Base-by-base conservation (phyloP, 805 yeast species). In the Ogataea paradorogensis region DNA sequence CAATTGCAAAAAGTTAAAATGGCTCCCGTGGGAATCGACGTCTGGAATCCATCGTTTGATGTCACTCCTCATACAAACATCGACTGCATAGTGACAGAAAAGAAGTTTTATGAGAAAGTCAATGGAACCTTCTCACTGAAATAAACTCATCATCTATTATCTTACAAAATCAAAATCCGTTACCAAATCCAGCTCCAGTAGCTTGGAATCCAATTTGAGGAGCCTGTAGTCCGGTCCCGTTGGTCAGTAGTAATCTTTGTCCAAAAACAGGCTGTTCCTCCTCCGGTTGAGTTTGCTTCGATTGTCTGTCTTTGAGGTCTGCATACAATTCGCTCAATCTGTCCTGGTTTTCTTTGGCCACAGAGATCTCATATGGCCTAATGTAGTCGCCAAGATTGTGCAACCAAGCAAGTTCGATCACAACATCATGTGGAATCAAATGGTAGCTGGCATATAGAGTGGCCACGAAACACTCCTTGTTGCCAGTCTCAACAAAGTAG, bases 1-100 rank as follows among this genome's bases (percentile, higher is more conserved):
- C 53, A 52, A 14, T 46, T 65, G 16, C 53, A 73, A 1, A 79
- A 79, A 14, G 84, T 89, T 10, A 84, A 85, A 27, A 74, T 84
- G 42, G 96, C 96, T 1, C 93, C 98, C 3, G 84, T 84, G 2
- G 84, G 83, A 0, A 82, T 90, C 23, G 66, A 72, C 4, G 96
- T 89, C 2, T 91, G 97, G 97, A 93, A 93, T 55, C 99, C 99
- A 1, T 84, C 97, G 0, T 91, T 91, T 55, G 99, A 91, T 57
- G 88, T 93, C 11, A 88, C 98, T 3, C 96, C 96, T 0, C 80
- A 82, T 53, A 73, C 72, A 31, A 66, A 83, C 27, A 89, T 91
- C 39, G 96, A 89, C 57, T 85, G 88, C 43, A 88, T 93, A 44
- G 87, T 91, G 25, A 91, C 97, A 1, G 98, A 91, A 63, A 76